These are phyloP conservation scores for Dicorynia guianensis DNA, from an alignment of 306 rosid species.

Conservation along the genomic window DNA sequence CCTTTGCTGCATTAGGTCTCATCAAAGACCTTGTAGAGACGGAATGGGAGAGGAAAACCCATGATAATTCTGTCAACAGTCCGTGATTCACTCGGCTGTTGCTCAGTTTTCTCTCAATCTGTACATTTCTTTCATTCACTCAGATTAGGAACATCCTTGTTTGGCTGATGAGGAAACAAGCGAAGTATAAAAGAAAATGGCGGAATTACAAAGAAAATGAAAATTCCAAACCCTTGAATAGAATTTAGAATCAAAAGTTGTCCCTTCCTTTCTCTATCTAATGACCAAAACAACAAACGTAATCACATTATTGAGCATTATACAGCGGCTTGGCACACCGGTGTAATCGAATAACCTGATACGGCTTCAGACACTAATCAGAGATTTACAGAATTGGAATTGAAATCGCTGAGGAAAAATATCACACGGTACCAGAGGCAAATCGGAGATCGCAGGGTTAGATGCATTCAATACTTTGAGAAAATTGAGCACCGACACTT, in stretches of 20 bases:
- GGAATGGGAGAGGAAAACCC: slow-evolving; percentile 73
- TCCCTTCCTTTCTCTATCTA: background rate
- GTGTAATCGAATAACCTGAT: background rate
- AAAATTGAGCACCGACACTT: slow-evolving; percentile 85
- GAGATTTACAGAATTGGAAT: background rate
- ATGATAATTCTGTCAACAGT: slow-evolving; percentile 63
- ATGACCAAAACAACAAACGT: background rate
- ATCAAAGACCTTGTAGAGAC: slow-evolving; percentile 72
- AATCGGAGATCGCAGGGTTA: slow-evolving; percentile 78
- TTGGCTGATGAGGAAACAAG: slow-evolving; percentile 24
- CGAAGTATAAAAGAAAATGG: background rate
- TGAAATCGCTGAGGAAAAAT: background rate
- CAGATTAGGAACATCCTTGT: slow-evolving; percentile 23
- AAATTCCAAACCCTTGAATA: background rate
- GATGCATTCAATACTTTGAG: slow-evolving; percentile 73
- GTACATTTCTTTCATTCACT: slow-evolving; percentile 12
- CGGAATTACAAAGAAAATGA: background rate
- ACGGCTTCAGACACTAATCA: slow-evolving; percentile 10
- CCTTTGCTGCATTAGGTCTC: slow-evolving; percentile 73
- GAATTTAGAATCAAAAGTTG: background rate
- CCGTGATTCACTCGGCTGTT: slow-evolving; percentile 69
- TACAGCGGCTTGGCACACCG: background rate
- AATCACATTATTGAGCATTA: background rate
- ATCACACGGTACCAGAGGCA: slow-evolving; percentile 63
- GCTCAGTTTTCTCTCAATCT: slow-evolving; percentile 72